Conservation (phyloP, 106 monocot genomes). For the Gastrodia elata region DNA sequence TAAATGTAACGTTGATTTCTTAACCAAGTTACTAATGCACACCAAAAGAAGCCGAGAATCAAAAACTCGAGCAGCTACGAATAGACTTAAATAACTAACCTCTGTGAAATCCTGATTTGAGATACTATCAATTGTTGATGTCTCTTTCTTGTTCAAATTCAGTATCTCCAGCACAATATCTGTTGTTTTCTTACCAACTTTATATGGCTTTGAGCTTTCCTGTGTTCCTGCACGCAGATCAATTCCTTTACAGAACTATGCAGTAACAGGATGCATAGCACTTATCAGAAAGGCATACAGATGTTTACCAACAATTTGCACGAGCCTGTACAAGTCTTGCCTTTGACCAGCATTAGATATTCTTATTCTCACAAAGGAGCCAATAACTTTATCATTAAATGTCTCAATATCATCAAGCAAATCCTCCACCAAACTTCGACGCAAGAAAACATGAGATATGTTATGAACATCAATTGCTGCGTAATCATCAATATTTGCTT, state of each 20-base stretch:
- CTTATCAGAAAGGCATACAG: background rate
- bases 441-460: conserved; percentile 66
- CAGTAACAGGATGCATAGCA: background rate
- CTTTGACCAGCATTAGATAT: conserved; percentile 66
- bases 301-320: conserved; percentile 79
- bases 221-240: conserved; percentile 44
- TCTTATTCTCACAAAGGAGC: conserved; percentile 86
- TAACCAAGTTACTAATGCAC: background rate
- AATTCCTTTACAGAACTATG: background rate
- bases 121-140: conserved; percentile 61
- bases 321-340: conserved; percentile 88
- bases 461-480: conserved; percentile 96
- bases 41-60: background rate
- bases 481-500: conserved; percentile 73
- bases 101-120: conserved; percentile 99
- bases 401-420: conserved; percentile 71
- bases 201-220: conserved; percentile 57
- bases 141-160: conserved; percentile 83
- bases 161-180: conserved; percentile 72
- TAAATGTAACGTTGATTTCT: no score
- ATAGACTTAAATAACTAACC: conserved; percentile 23
- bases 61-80: background rate
- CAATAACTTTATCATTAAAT: conserved; percentile 70
- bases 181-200: conserved; percentile 78
- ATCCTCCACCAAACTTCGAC: conserved; percentile 83